A percentile compares a stretch with the other conserved stretches of the same genome.
phyloP scores from a whole-genome alignment of 2,329 filamentous ascomycete genomes.

The Hawksworthiomyces lignivorus region DNA sequence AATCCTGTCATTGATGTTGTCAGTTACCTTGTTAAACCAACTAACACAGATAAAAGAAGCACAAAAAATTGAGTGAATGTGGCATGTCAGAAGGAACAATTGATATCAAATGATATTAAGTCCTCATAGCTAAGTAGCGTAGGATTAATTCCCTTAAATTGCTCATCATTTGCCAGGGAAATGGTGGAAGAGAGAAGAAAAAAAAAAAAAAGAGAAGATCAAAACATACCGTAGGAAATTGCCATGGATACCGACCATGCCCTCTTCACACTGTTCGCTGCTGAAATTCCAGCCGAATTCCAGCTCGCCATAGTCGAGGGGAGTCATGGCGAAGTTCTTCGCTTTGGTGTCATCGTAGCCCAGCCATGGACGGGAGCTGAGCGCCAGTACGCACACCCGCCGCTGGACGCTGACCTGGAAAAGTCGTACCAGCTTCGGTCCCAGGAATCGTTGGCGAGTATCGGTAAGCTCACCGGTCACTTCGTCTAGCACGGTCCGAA shows the following conservation, averaged over 20 bases:
- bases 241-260: conserved; percentile 87
- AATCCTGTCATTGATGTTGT: conserved; percentile 48
- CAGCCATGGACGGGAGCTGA: conserved; percentile 93
- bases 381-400: conserved; percentile 75
- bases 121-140: conserved; percentile 49
- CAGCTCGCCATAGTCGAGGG: conserved; percentile 77
- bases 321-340: conserved; percentile 84
- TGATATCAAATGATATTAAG: conserved; percentile 54
- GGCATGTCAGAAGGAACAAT: conserved; percentile 93
- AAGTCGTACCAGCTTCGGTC: conserved; percentile 80
- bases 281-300: conserved; percentile 97
- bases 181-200: conserved; percentile 32
- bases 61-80: conserved; percentile 13
- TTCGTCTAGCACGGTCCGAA: conserved; percentile 90
- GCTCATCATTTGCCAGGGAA: conserved; percentile 48
- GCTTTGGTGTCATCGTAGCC: conserved; percentile 86
- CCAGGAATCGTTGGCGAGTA: conserved; percentile 88
- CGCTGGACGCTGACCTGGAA: conserved; percentile 86
- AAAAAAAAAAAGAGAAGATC: conserved; percentile 32
- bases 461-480: conserved; percentile 93
- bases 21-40: conserved; percentile 23
- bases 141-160: conserved; percentile 43
- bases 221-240: conserved; percentile 70
- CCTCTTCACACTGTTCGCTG: conserved; percentile 87
- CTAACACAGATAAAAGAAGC: not conserved